Conservation (phyloP, 2,329 filamentous ascomycete species). For the Pestalotiopsis sp. region DNA sequence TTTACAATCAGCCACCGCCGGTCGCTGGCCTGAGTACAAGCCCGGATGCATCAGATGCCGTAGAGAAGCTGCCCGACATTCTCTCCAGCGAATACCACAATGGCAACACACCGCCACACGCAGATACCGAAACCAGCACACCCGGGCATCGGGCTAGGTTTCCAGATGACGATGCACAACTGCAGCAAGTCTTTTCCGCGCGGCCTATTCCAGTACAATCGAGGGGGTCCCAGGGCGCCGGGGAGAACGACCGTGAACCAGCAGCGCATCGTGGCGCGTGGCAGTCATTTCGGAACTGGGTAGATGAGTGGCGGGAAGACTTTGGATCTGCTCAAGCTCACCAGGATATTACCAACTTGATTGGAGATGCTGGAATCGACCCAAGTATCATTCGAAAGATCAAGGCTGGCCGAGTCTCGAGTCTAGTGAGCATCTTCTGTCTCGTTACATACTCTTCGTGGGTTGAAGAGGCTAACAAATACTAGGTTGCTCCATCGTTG, state of each 20-base stretch:
- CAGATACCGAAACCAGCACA: not conserved
- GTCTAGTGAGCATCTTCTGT: not conserved
- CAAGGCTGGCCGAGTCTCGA: constrained; percentile 11
- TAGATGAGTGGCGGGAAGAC: constrained; percentile 8
- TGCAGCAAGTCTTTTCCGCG: constrained; percentile 5
- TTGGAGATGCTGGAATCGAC: constrained; percentile 19
- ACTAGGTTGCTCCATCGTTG: constrained; percentile 9
- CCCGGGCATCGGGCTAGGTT: constrained; percentile 1
- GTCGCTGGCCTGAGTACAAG: constrained; percentile 12
- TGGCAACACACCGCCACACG: not conserved
- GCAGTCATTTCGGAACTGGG: constrained; percentile 15
- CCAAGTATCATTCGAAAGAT: constrained; percentile 14
- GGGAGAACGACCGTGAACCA: constrained; percentile 17
- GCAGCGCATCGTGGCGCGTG: constrained; percentile 13
- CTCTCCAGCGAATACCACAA: not conserved
- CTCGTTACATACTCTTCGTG: not conserved
- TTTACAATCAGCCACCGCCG: constrained; percentile 18
- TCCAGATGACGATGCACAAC: not conserved
- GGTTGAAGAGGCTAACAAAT: not conserved
- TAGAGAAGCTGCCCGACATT: not conserved
- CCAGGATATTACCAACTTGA: constrained; percentile 17
- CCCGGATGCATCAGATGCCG: constrained; percentile 4
- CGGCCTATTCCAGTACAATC: not conserved
- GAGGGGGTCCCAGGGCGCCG: not conserved
- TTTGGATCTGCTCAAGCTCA: constrained; percentile 12